phyloP scores from a whole-genome alignment of 257 asterid species.

The Galeopsis tetrahit region DNA sequence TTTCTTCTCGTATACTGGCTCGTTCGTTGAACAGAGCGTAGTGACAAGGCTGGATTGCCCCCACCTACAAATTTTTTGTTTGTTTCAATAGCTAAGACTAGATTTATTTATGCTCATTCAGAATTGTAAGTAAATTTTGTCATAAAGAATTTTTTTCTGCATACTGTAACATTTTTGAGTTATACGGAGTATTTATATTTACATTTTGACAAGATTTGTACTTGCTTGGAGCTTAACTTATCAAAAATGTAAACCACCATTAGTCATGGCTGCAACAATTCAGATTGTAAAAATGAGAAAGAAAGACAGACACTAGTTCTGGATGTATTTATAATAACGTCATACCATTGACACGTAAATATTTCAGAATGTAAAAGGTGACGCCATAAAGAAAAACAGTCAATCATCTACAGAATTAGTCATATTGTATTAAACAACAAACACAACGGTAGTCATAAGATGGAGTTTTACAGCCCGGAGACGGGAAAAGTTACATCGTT shows the following conservation, averaged over 20 bases:
- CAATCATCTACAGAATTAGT: not conserved
- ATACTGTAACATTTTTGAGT: not conserved
- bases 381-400: no score
- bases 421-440: not conserved
- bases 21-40: not conserved
- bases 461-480: not conserved
- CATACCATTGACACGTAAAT: no score
- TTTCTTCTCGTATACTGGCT: not conserved
- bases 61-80: not conserved
- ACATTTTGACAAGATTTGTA: not conserved
- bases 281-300: conserved; percentile 1
- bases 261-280: not conserved
- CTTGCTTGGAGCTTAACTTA: not conserved
- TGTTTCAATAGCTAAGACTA: not conserved
- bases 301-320: not conserved
- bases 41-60: conserved; percentile 8
- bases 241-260: not conserved
- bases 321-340: not conserved
- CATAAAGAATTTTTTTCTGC: not conserved
- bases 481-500: not conserved
- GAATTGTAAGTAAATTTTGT: conserved; percentile 22
- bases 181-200: not conserved
- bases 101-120: not conserved
- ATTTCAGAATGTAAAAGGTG: no score
- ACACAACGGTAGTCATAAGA: not conserved